These are phyloP conservation scores for Sonneratia caseolaris DNA, from an alignment of 345 rosid genomes.

Conservation along the genomic window DNA sequence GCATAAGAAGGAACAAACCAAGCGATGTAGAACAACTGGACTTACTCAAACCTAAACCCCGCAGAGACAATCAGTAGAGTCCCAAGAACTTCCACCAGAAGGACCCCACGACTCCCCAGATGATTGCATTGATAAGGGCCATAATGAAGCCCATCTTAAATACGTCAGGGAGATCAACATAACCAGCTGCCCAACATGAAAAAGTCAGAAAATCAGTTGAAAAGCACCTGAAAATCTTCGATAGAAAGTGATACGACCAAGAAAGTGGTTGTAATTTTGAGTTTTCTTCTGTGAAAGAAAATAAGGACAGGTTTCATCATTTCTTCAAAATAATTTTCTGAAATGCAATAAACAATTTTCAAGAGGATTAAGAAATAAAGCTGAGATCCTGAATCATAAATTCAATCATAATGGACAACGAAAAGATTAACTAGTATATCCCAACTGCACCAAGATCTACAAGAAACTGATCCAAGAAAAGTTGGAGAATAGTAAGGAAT, in stretches of 20 bases:
- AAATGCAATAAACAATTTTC: too few relatives aligned
- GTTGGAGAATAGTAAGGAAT: neutral
- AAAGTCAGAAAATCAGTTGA: neutral
- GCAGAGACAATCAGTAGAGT: slow-evolving; percentile 39
- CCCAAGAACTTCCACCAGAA: slow-evolving; percentile 99
- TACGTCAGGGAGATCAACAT: slow-evolving; percentile 72
- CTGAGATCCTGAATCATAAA: neutral
- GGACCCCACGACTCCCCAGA: slow-evolving; percentile 81
- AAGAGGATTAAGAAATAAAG: neutral
- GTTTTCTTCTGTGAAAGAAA: neutral
- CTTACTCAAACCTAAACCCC: neutral
- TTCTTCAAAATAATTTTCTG: too few relatives aligned
- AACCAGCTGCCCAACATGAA: slow-evolving; percentile 57
- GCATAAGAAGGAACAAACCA: neutral
- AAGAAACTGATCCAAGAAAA: neutral
- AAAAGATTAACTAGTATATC: neutral
- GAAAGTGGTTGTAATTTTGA: neutral
- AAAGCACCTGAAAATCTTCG: neutral
- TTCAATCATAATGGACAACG: neutral
- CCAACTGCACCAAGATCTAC: neutral
- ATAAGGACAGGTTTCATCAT: too few relatives aligned
- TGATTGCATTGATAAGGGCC: slow-evolving; percentile 58
- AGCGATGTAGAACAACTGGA: neutral
- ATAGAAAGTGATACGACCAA: neutral
- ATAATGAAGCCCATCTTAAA: slow-evolving; percentile 76